Evolutionary conservation across 2,329 filamentous ascomycete genomes (phyloP), one percentile per base, ranked within the genome.

Genomic region (Pseudogymnoascus sp.): DNA sequence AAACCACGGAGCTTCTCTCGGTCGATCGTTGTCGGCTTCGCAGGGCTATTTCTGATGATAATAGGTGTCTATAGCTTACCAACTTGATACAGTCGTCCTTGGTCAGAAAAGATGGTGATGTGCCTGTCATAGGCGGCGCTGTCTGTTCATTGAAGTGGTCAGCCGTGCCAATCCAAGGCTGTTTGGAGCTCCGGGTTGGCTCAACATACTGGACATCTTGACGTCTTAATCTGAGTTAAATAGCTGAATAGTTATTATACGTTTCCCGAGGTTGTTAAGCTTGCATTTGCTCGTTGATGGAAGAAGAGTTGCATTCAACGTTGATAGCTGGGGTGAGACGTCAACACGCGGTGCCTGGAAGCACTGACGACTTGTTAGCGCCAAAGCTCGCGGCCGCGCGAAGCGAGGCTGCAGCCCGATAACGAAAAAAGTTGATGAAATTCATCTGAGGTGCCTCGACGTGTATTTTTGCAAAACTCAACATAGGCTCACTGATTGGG

Each of bases 31-130:
- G 28, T 35, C 50, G 10, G n/a, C 3, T 56, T 22, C 16, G 16
- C 11, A 14, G 2, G 1, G 8, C 28, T 22, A 6, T 11, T 33
- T 56, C 28, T 3, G 16, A 33, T 35, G 28, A 22, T 4, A 22
- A 56, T 60, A 43, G 38, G 38, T 37, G 60, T 28, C 60, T 62
- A 56, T 64, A 66, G 85, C 92, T 74, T 85, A 98, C 95, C 95
- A 78, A 99, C 95, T 97, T 99, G 95, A 78, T 98, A 99, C 77
- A 99, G 83, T 77, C 95, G 88, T 74, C 95, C 95, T 81, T 97
- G 93, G 78, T 99, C 95, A 66, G 95, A 97, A 82, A 99, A 99
- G 84, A 99, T 98, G 76, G 95, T 99, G 74, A 99, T 99, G 80
- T 99, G 95, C 83, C 95, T 87, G 80, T 99, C 95, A 81, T 96